Percentiles rank a stretch among this genome's conserved stretches.
These are phyloP conservation scores for Aureobasidium mangrovei DNA, from an alignment of 2,329 filamentous ascomycete genomes.

Conservation along the genomic window DNA sequence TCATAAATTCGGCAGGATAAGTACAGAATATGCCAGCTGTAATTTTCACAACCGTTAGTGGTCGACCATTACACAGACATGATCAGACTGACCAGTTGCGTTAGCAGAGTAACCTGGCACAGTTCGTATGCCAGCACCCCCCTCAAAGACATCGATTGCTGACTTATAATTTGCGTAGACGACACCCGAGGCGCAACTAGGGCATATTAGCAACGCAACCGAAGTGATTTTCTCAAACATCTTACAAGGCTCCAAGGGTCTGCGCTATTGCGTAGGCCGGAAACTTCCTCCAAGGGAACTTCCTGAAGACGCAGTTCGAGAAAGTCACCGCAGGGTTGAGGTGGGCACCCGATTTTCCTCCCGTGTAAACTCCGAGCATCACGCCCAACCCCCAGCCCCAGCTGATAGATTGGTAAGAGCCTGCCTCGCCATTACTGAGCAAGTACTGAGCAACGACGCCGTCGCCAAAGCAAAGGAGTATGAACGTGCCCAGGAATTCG, in stretches of 20 bases:
- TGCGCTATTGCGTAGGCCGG: constrained; percentile 60
- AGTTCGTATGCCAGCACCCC: constrained; percentile 49
- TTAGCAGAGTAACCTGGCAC: constrained; percentile 46
- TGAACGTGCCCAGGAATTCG: constrained; percentile 61
- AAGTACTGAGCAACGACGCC: constrained; percentile 63
- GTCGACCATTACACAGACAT: background rate
- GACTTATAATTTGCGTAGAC: constrained; percentile 37
- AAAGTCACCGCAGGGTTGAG: constrained; percentile 54
- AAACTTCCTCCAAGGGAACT: constrained; percentile 56
- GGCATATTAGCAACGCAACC: background rate
- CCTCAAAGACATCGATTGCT: constrained; percentile 31
- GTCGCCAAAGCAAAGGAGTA: constrained; percentile 60
- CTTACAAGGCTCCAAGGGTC: constrained; percentile 52
- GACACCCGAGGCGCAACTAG: constrained; percentile 36
- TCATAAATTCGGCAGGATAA: constrained; percentile 38
- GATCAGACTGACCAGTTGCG: constrained; percentile 35
- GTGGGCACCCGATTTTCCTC: constrained; percentile 27
- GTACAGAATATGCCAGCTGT: constrained; percentile 62
- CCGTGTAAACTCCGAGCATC: constrained; percentile 50
- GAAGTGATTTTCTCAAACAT: too few species aligned
- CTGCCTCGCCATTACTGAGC: constrained; percentile 43
- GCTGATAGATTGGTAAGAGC: constrained; percentile 45
- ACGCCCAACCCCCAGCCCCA: constrained; percentile 47
- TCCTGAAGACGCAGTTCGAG: constrained; percentile 59
- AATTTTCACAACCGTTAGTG: background rate